Conservation (phyloP, 192 early-diverging fungal species). For the Gonapodya prolifera region DNA sequence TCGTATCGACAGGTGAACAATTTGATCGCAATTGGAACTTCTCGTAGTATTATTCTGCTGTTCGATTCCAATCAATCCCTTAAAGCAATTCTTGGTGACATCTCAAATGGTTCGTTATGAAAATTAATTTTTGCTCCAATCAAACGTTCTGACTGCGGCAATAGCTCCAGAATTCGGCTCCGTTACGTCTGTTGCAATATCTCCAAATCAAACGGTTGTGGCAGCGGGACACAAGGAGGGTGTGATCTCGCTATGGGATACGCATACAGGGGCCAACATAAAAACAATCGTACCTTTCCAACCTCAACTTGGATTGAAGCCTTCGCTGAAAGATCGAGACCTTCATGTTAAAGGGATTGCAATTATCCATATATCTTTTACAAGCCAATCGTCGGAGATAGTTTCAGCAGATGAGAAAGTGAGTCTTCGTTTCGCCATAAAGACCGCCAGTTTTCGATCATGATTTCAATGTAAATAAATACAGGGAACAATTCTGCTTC, state of each 20-base stretch:
- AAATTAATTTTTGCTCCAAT: not conserved
- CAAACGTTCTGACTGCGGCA: too few species aligned
- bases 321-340: too few species aligned
- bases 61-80: not conserved
- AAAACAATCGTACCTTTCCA: not conserved
- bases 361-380: not conserved
- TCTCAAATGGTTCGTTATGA: not conserved
- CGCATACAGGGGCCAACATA: not conserved
- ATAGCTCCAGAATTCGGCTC: not conserved
- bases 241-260: not conserved
- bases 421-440: not conserved
- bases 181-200: not conserved
- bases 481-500: not conserved
- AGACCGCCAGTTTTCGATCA: not conserved
- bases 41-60: not conserved
- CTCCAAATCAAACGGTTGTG: not conserved
- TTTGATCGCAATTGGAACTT: not conserved
- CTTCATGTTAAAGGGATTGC: not conserved
- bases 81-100: not conserved
- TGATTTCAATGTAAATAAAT: not conserved
- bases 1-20: not conserved
- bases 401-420: not conserved
- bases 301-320: not conserved
- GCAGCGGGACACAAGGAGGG: not conserved
- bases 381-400: not conserved